These are phyloP conservation scores for Harrya chromipes DNA, from an alignment of 768 basidiomycete genomes.

Conservation along the genomic window DNA sequence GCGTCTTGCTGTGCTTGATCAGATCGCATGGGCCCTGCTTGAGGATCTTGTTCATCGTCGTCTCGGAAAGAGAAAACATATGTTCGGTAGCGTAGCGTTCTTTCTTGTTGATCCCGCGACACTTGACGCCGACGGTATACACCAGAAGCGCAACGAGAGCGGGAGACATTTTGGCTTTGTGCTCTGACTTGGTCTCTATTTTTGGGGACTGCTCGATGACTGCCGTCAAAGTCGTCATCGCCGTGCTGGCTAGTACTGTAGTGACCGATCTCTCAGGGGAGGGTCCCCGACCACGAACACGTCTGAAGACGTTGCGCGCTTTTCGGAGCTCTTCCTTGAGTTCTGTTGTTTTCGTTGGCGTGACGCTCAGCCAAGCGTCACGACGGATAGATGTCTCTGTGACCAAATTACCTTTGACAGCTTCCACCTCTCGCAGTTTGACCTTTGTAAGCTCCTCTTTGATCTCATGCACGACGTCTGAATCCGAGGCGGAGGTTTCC, in stretches of 20 bases:
- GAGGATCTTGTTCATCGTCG: constrained; percentile 69
- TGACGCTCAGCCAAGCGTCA: constrained; percentile 13
- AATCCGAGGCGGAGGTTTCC: constrained; percentile 36
- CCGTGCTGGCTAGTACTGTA: constrained; percentile 10
- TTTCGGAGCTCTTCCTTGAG: constrained; percentile 39
- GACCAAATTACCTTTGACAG: constrained; percentile 32
- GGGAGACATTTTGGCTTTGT: constrained; percentile 69
- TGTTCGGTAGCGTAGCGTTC: constrained; percentile 84
- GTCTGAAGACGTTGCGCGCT: constrained; percentile 40
- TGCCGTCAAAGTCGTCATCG: constrained; percentile 9
- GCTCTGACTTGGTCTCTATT: constrained; percentile 14
- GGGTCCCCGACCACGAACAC: constrained; percentile 35
- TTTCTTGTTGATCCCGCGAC: constrained; percentile 84
- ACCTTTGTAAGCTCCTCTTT: constrained; percentile 28
- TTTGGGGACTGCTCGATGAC: constrained; percentile 16
- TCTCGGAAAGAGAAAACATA: constrained; percentile 92
- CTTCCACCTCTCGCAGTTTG: constrained; percentile 30
- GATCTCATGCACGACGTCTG: constrained; percentile 23
- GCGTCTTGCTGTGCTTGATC: constrained; percentile 81
- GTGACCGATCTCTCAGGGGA: constrained; percentile 18
- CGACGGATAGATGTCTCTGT: neutral
- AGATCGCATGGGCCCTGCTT: constrained; percentile 66
- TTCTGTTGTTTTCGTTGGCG: constrained; percentile 24
- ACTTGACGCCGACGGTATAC: constrained; percentile 95
- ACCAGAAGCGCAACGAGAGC: constrained; percentile 74